Conservation (phyloP, 306 rosid genomes). For the Cucumis hystrix region DNA sequence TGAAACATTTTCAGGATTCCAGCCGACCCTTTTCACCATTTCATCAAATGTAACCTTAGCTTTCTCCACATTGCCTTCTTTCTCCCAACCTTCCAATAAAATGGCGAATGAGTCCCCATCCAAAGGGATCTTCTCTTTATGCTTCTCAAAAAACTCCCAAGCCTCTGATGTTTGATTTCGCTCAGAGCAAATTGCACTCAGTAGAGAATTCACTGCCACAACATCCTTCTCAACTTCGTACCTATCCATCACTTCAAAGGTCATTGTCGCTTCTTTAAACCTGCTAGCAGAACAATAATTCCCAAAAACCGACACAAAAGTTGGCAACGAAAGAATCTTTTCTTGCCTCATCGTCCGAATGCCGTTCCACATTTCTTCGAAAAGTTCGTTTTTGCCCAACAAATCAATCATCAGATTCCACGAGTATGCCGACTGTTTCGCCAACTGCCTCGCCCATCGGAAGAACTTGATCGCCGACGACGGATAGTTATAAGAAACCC, state of each 20-base stretch:
- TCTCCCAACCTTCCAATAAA: constrained; percentile 55
- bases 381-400: constrained; percentile 46
- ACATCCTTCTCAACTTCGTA: constrained; percentile 36
- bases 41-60: constrained; percentile 40
- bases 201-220: constrained; percentile 40
- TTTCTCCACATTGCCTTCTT: constrained; percentile 34
- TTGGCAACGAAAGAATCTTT: constrained; percentile 20
- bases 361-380: constrained; percentile 75
- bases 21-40: constrained; percentile 39
- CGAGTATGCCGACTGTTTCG: constrained; percentile 28
- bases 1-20: constrained; percentile 27
- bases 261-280: constrained; percentile 45
- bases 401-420: constrained; percentile 67
- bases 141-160: constrained; percentile 27
- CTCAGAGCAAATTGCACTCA: constrained; percentile 43
- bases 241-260: constrained; percentile 52
- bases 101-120: constrained; percentile 51
- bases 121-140: constrained; percentile 24
- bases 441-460: constrained; percentile 42
- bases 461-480: constrained; percentile 61
- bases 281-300: constrained; percentile 43
- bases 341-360: constrained; percentile 56
- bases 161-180: constrained; percentile 28
- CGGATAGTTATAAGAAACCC: constrained; percentile 38
- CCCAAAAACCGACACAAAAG: constrained; percentile 43